Evolutionary conservation across 371 early-diverging fungal species (phyloP).

Genomic region (Mortierella sp.): DNA sequence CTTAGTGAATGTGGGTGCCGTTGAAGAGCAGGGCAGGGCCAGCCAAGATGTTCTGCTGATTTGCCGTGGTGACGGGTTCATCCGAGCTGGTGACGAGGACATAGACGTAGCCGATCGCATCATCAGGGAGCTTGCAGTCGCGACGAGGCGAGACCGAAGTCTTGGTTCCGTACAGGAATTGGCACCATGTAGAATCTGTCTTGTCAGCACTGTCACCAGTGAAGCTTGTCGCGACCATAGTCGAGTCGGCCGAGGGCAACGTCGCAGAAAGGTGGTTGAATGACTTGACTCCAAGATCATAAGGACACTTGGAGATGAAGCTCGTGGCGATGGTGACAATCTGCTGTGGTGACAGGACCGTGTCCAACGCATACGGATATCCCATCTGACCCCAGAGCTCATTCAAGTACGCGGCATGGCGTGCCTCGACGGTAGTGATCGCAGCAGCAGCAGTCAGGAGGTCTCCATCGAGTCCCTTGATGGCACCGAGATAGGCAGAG

Average conservation of each 20-base stretch:
- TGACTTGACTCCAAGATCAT: constrained; percentile 10
- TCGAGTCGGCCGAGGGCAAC: constrained; percentile 6
- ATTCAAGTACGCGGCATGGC: constrained; percentile 27
- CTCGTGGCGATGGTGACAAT: constrained; percentile 5
- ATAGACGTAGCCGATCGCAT: constrained; percentile 27
- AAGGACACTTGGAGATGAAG: constrained; percentile 21
- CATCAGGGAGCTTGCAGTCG: constrained; percentile 20
- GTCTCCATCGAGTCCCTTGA: constrained; percentile 3
- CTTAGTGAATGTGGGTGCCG: constrained; percentile 10
- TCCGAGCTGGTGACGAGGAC: constrained; percentile 17
- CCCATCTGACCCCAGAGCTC: constrained; percentile 15
- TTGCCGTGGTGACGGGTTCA: constrained; percentile 6
- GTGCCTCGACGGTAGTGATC: constrained; percentile 20
- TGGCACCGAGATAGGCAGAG: constrained; percentile 58
- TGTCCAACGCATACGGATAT: constrained; percentile 20
- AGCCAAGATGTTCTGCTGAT: constrained; percentile 20
- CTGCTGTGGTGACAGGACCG: constrained; percentile 7
- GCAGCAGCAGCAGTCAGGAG: constrained; percentile 6
- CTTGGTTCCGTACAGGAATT: constrained; percentile 32
- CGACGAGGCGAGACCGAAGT: constrained; percentile 8
- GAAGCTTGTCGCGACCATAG: constrained; percentile 15
- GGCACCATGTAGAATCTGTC: constrained; percentile 14
- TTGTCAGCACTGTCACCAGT: constrained; percentile 1
- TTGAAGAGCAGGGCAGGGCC: constrained; percentile 37
- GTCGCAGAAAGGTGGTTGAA: constrained; percentile 14